These are phyloP conservation scores for Wallacemonas sp. DNA, from an alignment of 208 protist species.

Conservation along the genomic window DNA sequence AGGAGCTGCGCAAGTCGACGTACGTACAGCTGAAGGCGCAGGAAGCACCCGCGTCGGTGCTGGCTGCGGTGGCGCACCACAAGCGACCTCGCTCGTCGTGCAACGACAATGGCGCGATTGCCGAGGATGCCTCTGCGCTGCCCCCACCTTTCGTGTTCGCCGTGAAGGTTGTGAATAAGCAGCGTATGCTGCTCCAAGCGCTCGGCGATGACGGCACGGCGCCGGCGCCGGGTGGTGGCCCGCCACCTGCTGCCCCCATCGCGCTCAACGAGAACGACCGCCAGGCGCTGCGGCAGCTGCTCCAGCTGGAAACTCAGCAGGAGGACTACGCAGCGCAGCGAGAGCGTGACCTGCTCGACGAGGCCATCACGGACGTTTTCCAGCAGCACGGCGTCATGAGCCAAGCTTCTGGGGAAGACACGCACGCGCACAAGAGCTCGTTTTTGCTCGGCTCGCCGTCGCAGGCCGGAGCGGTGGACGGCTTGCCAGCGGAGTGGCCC, in stretches of 20 bases:
- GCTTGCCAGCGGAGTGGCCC: neutral
- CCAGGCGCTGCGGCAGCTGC: slow-evolving; percentile 23
- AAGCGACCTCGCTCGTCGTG: neutral
- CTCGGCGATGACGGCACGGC: slow-evolving; percentile 11
- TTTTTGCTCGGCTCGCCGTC: neutral
- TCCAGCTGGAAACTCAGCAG: slow-evolving; percentile 43
- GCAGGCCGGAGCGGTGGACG: neutral
- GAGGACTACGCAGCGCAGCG: slow-evolving; percentile 28
- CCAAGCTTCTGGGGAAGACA: neutral
- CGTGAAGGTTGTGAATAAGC: slow-evolving; percentile 48
- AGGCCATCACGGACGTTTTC: slow-evolving; percentile 10
- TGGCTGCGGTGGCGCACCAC: neutral
- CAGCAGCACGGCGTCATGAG: neutral
- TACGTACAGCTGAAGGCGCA: slow-evolving; percentile 4
- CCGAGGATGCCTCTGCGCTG: neutral
- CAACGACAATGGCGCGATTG: neutral
- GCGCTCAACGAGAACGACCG: slow-evolving; percentile 10
- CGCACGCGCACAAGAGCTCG: neutral
- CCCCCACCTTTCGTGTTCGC: slow-evolving; percentile 20
- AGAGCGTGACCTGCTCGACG: slow-evolving; percentile 14
- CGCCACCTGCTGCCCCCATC: neutral
- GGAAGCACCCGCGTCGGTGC: slow-evolving; percentile 14
- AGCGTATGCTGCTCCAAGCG: slow-evolving; percentile 33
- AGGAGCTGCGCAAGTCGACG: slow-evolving; percentile 7
- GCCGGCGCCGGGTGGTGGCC: neutral